Evolutionary conservation across 1,284 basidiomycete genomes (phyloP), one percentile per base, ranked within the genome.

Genomic region (Boletus semigastroideus): DNA sequence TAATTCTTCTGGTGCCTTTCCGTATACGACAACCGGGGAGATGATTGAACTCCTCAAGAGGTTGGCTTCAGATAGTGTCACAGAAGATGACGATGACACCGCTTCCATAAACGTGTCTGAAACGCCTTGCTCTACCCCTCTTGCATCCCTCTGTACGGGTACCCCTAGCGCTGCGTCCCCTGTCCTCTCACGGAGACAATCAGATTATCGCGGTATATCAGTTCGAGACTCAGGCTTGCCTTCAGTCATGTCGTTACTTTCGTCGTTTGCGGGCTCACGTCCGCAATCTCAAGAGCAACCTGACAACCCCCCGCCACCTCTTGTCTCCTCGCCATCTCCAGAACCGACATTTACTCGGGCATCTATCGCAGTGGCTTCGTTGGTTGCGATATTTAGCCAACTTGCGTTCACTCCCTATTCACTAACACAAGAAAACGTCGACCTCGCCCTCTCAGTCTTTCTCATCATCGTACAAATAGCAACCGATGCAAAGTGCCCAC

Each of bases 361-460:
- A 40, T 77, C 86, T 4, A 76, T 79, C 5, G 86, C 89, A 5
- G 77, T 84, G 28, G 77, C 80, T 11, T 81, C 85, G 0, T 74
- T 92, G 6, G 74, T 89, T 28, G 73, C 78, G 14, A 75, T 86
- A 42, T 92, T 92, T 66, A 76, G 78, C 56, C 83, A 87, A 62
- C 74, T 91, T 33, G 71, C 81, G 3, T 90, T 90, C 62, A 86
- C 85, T 0, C 83, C 85, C 0, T 76, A 79, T 46, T 74, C 79
- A 2, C 65, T 82, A 28, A 66, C 70, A 1, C 64, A 72, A 34
- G 68, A 64, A 36, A 81, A 79, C 54, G 63, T 80, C 34, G 63
- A 71, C 25, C 68, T 86, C 43, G 79, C 83, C 5, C 67, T 80
- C 13, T 72, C 71, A 2, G 65, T 90, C 9, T 88, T 80, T 64